Conservation (phyloP, 768 basidiomycete genomes). For the Hygrocybe coccinea region DNA sequence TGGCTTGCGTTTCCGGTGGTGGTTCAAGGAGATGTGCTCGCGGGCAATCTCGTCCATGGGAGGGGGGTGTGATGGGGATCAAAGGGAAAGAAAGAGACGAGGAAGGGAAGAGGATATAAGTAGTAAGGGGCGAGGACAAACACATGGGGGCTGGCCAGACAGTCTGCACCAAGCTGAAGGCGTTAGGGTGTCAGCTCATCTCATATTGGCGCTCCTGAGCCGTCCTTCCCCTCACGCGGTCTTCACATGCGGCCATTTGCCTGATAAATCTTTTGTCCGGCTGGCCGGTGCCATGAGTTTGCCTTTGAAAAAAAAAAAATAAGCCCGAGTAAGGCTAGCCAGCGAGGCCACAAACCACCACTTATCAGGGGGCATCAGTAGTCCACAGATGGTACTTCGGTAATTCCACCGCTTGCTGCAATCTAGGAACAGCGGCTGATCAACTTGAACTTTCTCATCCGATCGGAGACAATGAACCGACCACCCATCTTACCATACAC, state of each 20-base stretch:
- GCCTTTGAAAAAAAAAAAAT: background rate
- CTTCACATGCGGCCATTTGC: conserved; percentile 29
- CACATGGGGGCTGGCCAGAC: conserved; percentile 34
- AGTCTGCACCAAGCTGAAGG: conserved; percentile 3
- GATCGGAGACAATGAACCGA: no score
- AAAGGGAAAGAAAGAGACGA: conserved; percentile 17
- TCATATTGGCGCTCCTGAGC: conserved; percentile 7
- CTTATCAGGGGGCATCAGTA: no score
- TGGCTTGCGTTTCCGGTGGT: conserved; percentile 64
- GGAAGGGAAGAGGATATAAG: conserved; percentile 29
- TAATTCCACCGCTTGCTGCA: no score
- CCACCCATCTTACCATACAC: no score
- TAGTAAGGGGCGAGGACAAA: conserved; percentile 35
- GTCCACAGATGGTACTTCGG: no score
- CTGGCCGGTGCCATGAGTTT: no score
- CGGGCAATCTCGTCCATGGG: conserved; percentile 63
- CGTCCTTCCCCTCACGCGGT: conserved; percentile 19
- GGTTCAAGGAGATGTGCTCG: conserved; percentile 40
- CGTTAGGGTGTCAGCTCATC: conserved; percentile 11
- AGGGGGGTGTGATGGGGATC: conserved; percentile 8
- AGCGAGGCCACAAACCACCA: no score
- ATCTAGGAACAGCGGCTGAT: no score
- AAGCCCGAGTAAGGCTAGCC: no score
- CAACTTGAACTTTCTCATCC: no score
- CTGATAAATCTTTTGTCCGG: background rate